These are phyloP conservation scores for Diversispora eburnea DNA, from an alignment of 192 early-diverging fungal species.

Conservation along the genomic window DNA sequence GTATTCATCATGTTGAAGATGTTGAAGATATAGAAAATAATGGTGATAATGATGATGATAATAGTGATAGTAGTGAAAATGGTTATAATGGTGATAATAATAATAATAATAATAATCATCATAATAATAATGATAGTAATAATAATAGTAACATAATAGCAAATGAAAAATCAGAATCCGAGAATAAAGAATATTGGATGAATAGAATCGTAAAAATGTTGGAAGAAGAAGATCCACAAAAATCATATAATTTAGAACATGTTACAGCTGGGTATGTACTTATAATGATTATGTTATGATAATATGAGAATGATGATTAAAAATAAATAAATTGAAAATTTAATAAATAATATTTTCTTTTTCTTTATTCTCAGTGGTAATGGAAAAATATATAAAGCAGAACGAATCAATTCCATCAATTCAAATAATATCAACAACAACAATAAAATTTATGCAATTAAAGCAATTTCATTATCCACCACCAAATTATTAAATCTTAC, in stretches of 20 bases:
- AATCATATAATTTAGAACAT: slow-evolving; percentile 8
- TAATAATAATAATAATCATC: background rate
- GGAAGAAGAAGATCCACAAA: background rate
- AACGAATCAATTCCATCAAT: background rate
- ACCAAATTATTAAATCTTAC: slow-evolving; percentile 17
- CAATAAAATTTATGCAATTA: slow-evolving; percentile 17
- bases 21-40: background rate
- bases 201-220: background rate
- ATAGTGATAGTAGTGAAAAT: background rate
- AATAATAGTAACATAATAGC: background rate
- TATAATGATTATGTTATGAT: background rate
- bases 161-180: slow-evolving; percentile 15
- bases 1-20: background rate
- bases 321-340: background rate
- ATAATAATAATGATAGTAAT: background rate
- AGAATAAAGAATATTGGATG: slow-evolving; percentile 9
- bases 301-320: background rate
- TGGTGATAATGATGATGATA: background rate
- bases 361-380: background rate
- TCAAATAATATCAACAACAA: background rate
- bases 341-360: background rate
- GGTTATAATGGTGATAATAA: too few relatives aligned
- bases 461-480: slow-evolving; percentile 3
- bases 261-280: slow-evolving; percentile 8
- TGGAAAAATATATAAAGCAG: slow-evolving; percentile 22